Percentiles rank a stretch among this genome's conserved stretches.
Conservation (phyloP, 768 basidiomycete species). For the Lactarius psammicola region DNA sequence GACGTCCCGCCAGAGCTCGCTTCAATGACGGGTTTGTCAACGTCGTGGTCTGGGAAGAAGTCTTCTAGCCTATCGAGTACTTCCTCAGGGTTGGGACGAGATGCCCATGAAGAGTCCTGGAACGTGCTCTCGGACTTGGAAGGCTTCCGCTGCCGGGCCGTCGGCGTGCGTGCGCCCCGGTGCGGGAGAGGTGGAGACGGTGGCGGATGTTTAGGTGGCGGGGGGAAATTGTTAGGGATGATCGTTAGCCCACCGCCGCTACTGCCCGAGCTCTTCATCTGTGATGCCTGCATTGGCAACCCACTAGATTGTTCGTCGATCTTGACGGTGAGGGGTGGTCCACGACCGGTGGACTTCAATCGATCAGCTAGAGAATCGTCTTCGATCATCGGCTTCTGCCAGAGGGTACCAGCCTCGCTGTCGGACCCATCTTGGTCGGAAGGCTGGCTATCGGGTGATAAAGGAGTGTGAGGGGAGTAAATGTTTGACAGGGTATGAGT, state of each 20-base stretch:
- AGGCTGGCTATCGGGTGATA: constrained; percentile 23
- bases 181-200: constrained; percentile 31
- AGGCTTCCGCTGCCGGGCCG: constrained; percentile 25
- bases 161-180: constrained; percentile 31
- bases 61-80: constrained; percentile 90
- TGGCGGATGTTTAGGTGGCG: constrained; percentile 30
- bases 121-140: constrained; percentile 53
- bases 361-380: constrained; percentile 15
- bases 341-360: constrained; percentile 20
- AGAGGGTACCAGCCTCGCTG: constrained; percentile 47
- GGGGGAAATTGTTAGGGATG: constrained; percentile 31
- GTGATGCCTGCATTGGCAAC: constrained; percentile 30
- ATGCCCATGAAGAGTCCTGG: constrained; percentile 78
- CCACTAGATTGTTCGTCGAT: constrained; percentile 32
- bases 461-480: constrained; percentile 18
- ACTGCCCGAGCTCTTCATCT: constrained; percentile 21
- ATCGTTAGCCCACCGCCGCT: constrained; percentile 41
- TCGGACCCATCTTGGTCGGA: constrained; percentile 49
- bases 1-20: constrained; percentile 76
- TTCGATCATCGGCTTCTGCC: constrained; percentile 43
- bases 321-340: constrained; percentile 29
- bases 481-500: constrained; percentile 7
- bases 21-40: constrained; percentile 95
- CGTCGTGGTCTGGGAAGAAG: constrained; percentile 94
- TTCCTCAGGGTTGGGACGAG: constrained; percentile 87